Evolutionary conservation across 192 early-diverging fungal genomes (phyloP), one percentile per base, ranked within the genome.

Genomic region (Entomortierella chlamydospora): DNA sequence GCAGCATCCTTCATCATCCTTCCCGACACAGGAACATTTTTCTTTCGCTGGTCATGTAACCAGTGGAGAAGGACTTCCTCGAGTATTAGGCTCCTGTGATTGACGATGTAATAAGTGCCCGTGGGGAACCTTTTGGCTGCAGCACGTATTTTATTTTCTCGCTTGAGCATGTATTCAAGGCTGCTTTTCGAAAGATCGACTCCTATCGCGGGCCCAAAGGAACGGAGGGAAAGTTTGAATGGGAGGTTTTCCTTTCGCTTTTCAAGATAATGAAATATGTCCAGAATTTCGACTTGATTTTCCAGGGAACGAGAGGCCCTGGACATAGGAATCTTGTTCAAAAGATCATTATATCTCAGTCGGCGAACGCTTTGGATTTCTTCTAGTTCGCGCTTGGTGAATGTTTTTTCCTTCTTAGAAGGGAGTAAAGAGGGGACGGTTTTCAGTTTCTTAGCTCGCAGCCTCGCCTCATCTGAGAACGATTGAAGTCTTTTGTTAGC

Each of bases 221-320:
- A 41, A 42, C 22, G 4, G 26, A 18, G 39, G 0, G 64, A 56
- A 26, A 43, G 33, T 17, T 26, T 39, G n/a, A 11, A n/a, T 20
- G 41, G 18, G 30, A 58, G 17, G 29, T 57, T 18, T 15, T 31
- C 20, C 20, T 58, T 31, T 7, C 65, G 25, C 11, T 23, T 45
- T 22, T 31, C 8, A 33, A 49, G 56, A 51, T 68, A 58, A n/a
- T 58, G 42, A 26, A 47, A 68, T 45, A 57, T 58, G 20, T 68
- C 66, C 7, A 68, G 18, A 15, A 50, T 17, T 23, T 66, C 64
- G 53, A 66, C 37, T 33, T 66, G 25, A 15, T 39, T 37, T 4
- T 15, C 49, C 23, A 66, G 34, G 37, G 51, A 42, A 15, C 9
- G 39, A 26, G n/a, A 56, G 11, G 37, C 52, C 53, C 28, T 66